Evolutionary conservation across 1,139 yeast species (phyloP).

Genomic region (Zygosaccharomyces sapae): DNA sequence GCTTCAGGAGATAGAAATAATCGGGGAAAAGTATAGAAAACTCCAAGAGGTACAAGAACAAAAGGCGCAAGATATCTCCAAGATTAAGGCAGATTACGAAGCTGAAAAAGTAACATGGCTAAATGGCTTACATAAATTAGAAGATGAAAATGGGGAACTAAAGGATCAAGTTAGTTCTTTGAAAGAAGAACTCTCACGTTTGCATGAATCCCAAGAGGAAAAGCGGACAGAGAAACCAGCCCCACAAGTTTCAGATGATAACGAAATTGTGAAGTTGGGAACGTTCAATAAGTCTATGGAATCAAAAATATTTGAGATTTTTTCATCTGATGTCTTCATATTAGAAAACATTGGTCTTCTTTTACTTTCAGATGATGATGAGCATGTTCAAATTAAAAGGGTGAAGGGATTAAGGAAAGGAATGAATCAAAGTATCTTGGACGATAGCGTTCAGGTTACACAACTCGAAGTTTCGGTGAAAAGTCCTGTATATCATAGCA

Average conservation of each 20-base stretch:
- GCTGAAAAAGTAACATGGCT: constrained; percentile 50
- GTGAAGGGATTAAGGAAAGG: constrained; percentile 63
- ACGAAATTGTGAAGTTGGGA: constrained; percentile 30
- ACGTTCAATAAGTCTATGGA: constrained; percentile 9
- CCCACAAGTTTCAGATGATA: constrained; percentile 25
- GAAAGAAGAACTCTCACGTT: constrained; percentile 3
- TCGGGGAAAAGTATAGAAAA: constrained; percentile 17
- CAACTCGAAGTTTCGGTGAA: constrained; percentile 20
- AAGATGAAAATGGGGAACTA: constrained; percentile 47
- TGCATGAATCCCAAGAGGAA: constrained; percentile 24
- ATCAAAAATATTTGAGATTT: constrained; percentile 26
- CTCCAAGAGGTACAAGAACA: constrained; percentile 10
- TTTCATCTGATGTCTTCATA: constrained; percentile 38
- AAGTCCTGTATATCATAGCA: constrained; percentile 27
- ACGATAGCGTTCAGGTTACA: constrained; percentile 29
- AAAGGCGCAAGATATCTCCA: constrained; percentile 43
- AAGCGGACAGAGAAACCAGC: constrained; percentile 6
- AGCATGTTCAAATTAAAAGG: constrained; percentile 46
- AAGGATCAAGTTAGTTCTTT: constrained; percentile 39
- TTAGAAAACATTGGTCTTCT: constrained; percentile 78
- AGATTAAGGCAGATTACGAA: constrained; percentile 56
- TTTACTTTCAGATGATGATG: constrained; percentile 34
- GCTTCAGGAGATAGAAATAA: constrained; percentile 25
- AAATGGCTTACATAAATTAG: constrained; percentile 48
- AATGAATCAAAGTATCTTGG: constrained; percentile 27